Evolutionary conservation across 352 stramenopile genomes (phyloP).

Genomic region (Phytophthora hybrid): DNA sequence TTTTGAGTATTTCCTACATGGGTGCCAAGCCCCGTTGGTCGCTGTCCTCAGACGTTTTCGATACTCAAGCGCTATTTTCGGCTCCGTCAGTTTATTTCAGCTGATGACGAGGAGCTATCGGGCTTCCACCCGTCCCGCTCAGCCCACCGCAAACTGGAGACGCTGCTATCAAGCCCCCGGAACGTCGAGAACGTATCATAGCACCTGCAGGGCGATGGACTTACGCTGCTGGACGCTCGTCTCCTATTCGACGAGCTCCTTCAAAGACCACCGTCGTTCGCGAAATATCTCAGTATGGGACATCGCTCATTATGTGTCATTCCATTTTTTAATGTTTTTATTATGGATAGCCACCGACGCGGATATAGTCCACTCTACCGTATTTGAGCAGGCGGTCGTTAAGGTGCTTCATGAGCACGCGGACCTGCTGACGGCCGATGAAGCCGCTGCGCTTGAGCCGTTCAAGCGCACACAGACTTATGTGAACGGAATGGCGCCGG

Average conservation of each 20-base stretch:
- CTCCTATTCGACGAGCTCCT: constrained; percentile 3
- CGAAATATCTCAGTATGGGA: constrained; percentile 10
- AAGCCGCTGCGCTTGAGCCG: background rate
- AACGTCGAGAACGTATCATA: background rate
- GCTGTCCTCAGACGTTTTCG: background rate
- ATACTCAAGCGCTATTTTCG: background rate
- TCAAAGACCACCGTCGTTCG: background rate
- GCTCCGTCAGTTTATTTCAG: background rate
- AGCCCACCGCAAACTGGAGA: background rate
- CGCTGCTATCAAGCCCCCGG: background rate
- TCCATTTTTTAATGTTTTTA: background rate
- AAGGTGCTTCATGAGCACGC: constrained; percentile 1
- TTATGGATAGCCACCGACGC: constrained; percentile 7
- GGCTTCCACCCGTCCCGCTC: background rate
- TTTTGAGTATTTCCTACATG: background rate
- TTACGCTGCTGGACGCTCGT: background rate
- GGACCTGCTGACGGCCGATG: background rate
- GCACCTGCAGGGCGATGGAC: background rate
- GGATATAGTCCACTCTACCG: constrained; percentile 1
- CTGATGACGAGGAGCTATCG: background rate
- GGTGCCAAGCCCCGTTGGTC: background rate
- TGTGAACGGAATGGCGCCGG: too few relatives aligned
- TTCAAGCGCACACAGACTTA: background rate
- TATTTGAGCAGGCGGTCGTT: constrained; percentile 10
- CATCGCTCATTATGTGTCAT: background rate